Base-by-base conservation (phyloP, 768 basidiomycete genomes). In the Hortiboletus flavorubellus region DNA sequence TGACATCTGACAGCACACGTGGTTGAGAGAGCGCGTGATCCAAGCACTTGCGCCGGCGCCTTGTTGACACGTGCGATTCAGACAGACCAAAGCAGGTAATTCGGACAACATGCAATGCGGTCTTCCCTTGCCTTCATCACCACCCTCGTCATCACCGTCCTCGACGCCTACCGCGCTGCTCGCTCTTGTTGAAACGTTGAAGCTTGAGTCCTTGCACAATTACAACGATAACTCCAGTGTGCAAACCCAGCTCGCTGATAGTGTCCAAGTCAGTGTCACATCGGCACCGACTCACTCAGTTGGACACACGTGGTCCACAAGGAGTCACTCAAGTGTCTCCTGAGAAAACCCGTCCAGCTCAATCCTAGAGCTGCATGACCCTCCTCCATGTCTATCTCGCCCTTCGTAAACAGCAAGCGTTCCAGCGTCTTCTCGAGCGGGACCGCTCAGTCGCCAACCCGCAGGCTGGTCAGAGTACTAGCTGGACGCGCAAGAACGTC, bases 311-410 rank as follows among this genome's bases (percentile, higher is more conserved):
- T 43, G 64, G 62, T 66, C 67, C 49, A 62, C 56, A 46, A 59
- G 65, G 65, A 65, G 59, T 51, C 60, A 67, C 55, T 50, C 18
- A 26, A 23, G 64, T 59, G 64, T 59, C 67, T 68, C 68, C 59
- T 9, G 21, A 21, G 59, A 55, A 51, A 60, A 46, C 58, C 59
- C 53, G 58, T 63, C 63, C 60, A 52, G 52, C 59, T 47, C 26
- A 15, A 33, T 23, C 8, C 26, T 52, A 54, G 56, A 51, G 54
- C 61, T 85, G 82, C 69, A 90, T 89, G 88, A 89, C 78, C 78
- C 78, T 82, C 74, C 87, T 91, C 74, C 90, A 91, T 88, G 84
- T 78, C 55, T 80, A 83, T 72, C 88, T 89, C 67, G 69, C 77
- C 68, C 80, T 84, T 65, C 78, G 84, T 65, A 82, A 88, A 70